These are phyloP conservation scores for Acacia concinna DNA, from an alignment of 331 rosid species.

Conservation along the genomic window DNA sequence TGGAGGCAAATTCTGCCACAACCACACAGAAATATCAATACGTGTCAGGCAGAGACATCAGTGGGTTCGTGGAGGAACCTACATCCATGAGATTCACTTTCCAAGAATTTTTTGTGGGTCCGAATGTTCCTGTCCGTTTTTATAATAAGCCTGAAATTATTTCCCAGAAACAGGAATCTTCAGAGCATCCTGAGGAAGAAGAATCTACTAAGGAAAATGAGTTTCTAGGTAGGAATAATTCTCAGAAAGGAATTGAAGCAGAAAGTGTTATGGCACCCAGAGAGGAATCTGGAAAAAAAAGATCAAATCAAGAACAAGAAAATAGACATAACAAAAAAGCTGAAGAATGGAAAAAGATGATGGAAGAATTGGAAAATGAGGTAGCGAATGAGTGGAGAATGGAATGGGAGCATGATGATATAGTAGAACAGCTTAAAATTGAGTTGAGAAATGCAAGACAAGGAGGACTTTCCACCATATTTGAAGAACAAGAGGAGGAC, in stretches of 20 bases:
- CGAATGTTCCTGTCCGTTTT: constrained; percentile 30
- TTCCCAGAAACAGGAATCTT: constrained; percentile 23
- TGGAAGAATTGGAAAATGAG: constrained; percentile 33
- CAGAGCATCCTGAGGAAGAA: background rate
- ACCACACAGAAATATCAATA: constrained; percentile 43
- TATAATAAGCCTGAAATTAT: constrained; percentile 12
- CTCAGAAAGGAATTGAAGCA: constrained; percentile 4
- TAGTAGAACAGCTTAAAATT: constrained; percentile 68
- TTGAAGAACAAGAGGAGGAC: constrained; percentile 57
- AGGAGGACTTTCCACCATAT: constrained; percentile 77
- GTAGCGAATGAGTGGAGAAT: constrained; percentile 37
- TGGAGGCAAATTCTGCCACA: constrained; percentile 26
- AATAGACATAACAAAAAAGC: background rate
- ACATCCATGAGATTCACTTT: constrained; percentile 44
- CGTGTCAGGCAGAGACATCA: constrained; percentile 32
- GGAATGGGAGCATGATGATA: constrained; percentile 68
- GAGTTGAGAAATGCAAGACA: constrained; percentile 66
- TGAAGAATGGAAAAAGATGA: constrained; percentile 37
- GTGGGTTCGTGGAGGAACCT: constrained; percentile 54
- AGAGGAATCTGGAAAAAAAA: constrained; percentile 13
- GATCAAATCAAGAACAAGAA: constrained; percentile 17
- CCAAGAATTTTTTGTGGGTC: constrained; percentile 44
- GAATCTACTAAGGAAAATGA: constrained; percentile 26
- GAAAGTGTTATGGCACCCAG: background rate
- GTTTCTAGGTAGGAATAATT: constrained; percentile 36